Evolutionary conservation across 352 stramenopile species (phyloP), one percentile per base, ranked within the genome.

Genomic region (Phytophthora podocarpi): DNA sequence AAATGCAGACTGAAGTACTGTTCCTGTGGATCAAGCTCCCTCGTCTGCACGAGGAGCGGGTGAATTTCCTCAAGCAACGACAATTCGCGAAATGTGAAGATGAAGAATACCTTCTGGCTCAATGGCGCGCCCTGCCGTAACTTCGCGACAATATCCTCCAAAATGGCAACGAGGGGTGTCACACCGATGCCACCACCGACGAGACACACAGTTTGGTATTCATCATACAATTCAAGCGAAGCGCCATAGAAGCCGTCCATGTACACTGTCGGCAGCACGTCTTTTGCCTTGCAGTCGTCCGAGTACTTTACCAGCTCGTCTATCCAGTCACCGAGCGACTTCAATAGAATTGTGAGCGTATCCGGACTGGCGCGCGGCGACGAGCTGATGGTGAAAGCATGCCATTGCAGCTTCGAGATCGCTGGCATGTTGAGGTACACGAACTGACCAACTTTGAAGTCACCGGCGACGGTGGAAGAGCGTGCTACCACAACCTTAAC

Each of bases 241-340:
- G 57, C 27, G 8, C 71, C 74, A 52, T 86, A 88, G 69, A 70
- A 85, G 20, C 76, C 79, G 34, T 86, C 76, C 54, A 85, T 64
- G 30, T 83, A 78, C 16, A 86, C 49, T 12, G 59, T 62, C 1
- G 80, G 76, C 3, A 64, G 23, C 1, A 59, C 42, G 23, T 65
- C 32, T 15, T 64, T 46, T 15, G 37, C 24, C 24, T 69, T 47
- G 40, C 70, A 84, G n/a, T 68, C 26, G 2, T 76, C 34, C 6
- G 65, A 59, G 48, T 83, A 68, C 11, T 57, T 43, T 28, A 80
- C 64, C 1, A 88, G 64, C 2, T 84, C 48, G 2, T 69, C 27
- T 2, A 74, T 85, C 75, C 78, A 85, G 39, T 78, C 52, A 4
- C 75, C 78, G 0, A 82, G 58, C 2, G 68, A 58, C 36, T 86